Percentiles rank a stretch among this genome's conserved stretches.
These are phyloP conservation scores for Sclerotiophoma versabilis DNA, from an alignment of 2,329 filamentous ascomycete genomes.

Conservation along the genomic window DNA sequence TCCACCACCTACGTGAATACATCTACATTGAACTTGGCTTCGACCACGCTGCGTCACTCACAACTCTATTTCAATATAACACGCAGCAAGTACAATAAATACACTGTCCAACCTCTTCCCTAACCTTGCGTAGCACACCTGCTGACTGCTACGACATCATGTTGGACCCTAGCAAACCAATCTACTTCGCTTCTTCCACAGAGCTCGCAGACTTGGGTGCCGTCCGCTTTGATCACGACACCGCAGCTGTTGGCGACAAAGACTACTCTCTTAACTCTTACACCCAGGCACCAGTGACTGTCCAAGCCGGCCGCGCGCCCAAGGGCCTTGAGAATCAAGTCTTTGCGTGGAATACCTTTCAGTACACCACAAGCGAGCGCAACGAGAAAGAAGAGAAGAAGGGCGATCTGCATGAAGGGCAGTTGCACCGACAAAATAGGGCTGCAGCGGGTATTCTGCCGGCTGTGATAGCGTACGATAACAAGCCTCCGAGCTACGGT, in stretches of 20 bases:
- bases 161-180: neutral
- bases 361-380: constrained; percentile 34
- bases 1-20: too few relatives aligned
- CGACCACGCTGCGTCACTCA: too few relatives aligned
- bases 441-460: constrained; percentile 23
- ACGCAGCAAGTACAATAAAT: neutral
- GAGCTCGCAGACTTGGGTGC: constrained; percentile 41
- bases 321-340: constrained; percentile 35
- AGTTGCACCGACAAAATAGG: constrained; percentile 43
- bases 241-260: constrained; percentile 38
- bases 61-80: neutral
- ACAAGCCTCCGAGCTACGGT: neutral
- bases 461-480: neutral
- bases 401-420: constrained; percentile 45
- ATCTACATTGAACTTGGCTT: neutral
- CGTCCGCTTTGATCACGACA: constrained; percentile 40
- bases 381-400: constrained; percentile 40
- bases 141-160: too few relatives aligned
- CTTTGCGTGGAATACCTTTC: constrained; percentile 41
- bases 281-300: constrained; percentile 18
- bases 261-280: constrained; percentile 35
- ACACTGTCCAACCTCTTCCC: too few relatives aligned
- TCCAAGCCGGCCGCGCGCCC: constrained; percentile 34
- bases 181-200: constrained; percentile 20
- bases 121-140: too few relatives aligned